A percentile compares a stretch with the other conserved stretches of the same genome.
Evolutionary conservation across 2,329 filamentous ascomycete species (phyloP).

Genomic region (Claviceps sp.): DNA sequence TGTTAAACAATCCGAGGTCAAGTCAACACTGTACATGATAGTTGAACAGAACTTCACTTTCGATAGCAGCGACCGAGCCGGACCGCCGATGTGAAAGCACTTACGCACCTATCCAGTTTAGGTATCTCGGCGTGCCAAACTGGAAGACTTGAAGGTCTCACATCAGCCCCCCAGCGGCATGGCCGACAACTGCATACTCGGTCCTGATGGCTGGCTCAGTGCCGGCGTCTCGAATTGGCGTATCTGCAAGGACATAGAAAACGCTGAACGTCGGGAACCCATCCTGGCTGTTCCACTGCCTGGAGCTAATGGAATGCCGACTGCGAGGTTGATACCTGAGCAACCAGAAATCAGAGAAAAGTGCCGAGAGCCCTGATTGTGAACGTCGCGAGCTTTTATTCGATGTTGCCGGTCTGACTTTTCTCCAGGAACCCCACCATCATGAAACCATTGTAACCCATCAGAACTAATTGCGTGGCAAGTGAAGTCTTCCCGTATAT

Average conservation of each 20-base stretch:
- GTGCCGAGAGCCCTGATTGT: neutral
- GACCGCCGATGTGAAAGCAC: neutral
- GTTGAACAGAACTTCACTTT: neutral
- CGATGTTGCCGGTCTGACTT: neutral
- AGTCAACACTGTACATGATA: neutral
- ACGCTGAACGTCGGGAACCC: neutral
- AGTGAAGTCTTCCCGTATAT: too few relatives aligned
- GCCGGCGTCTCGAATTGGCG: neutral
- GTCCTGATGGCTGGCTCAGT: neutral
- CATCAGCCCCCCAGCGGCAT: neutral
- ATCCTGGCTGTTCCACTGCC: neutral
- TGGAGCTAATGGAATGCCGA: neutral
- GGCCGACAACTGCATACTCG: neutral
- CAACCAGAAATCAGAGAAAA: neutral
- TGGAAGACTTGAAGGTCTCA: neutral
- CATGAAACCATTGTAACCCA: neutral
- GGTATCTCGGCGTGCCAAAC: neutral
- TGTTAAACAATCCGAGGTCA: neutral
- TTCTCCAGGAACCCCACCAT: neutral
- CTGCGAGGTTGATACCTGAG: neutral
- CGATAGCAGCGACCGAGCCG: neutral
- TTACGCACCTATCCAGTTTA: neutral
- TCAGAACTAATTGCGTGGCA: neutral
- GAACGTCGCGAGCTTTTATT: neutral
- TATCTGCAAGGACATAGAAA: neutral